Base-by-base conservation (phyloP, 1,284 basidiomycete genomes). In the Amylostereum chailletii region DNA sequence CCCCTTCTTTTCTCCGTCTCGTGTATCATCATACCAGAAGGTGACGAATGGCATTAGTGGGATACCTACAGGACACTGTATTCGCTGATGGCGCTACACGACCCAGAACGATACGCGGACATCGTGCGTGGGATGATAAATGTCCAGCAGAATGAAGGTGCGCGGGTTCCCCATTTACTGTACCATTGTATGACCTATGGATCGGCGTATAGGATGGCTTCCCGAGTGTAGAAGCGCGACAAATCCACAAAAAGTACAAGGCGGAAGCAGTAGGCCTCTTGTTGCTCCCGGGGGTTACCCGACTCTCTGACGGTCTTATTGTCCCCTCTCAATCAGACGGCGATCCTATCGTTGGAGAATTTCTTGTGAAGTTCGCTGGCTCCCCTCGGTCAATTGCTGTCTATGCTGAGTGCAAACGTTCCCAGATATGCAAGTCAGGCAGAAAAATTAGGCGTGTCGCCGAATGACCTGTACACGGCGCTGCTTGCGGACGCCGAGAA, bases 131-230 rank as follows among this genome's bases (percentile, higher is more conserved):
- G 76, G 0, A 75, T 80, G 74, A 76, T 84, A 49, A 75, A 83
- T 60, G 83, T 84, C 34, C 79, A 82, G 57, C 73, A 76, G 53
- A 69, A 83, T 52, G 80, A 84, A 74, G 81, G 79, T 75, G 48
- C 11, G 57, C 51, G 9, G 3, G n/a, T 30, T 30, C 32, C 11
- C 8, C 9, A 11, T 42, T 34, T 27, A 11, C 19, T 19, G 19
- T 19, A 19, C 19, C 19, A 19, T 19, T 19, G 19, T 19, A 19
- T 19, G 19, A 19, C 19, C 19, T 19, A 19, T 19, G 19, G 19
- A 19, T 19, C 19, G n/a, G 34, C 19, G 9, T 27, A 34, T 53
- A 75, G 79, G 79, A 8, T 83, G 77, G 77, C 67, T 83, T 4
- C 80, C 80, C 2, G 80, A 83, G 57, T 81, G 79, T 55, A 75